Conservation (phyloP, 345 rosid genomes). For the Gossypium sturtianum region DNA sequence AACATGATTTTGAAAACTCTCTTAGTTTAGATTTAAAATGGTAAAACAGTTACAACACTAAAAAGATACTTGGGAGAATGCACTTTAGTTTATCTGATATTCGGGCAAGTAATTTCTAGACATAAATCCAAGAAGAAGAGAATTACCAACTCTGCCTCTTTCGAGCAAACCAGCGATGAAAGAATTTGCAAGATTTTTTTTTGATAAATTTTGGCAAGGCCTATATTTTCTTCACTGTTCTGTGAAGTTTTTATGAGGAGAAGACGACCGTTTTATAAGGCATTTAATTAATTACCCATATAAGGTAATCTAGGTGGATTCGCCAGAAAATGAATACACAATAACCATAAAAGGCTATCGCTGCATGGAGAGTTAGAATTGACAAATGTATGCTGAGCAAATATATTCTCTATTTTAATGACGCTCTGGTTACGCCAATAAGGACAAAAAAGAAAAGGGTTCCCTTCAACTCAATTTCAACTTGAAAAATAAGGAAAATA, state of each 20-base stretch:
- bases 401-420: constrained; percentile 11
- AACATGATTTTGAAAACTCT: neutral
- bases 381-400: constrained; percentile 17
- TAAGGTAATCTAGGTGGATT: constrained; percentile 20
- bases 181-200: constrained; percentile 4
- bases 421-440: constrained; percentile 13
- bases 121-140: neutral
- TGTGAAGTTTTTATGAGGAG: neutral
- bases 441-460: constrained; percentile 9
- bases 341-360: constrained; percentile 7
- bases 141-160: constrained; percentile 9
- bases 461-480: neutral
- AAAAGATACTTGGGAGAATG: neutral
- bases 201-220: constrained; percentile 10
- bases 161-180: neutral
- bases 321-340: constrained; percentile 14
- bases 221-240: neutral
- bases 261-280: constrained; percentile 6
- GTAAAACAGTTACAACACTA: constrained; percentile 4
- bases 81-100: neutral
- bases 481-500: neutral
- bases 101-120: neutral
- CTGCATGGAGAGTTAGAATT: constrained; percentile 20
- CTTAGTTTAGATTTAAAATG: neutral
- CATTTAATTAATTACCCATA: constrained; percentile 11